Conservation (phyloP, 164 flowering plant genomes). For the Kalanchoe fedtschenkoi region DNA sequence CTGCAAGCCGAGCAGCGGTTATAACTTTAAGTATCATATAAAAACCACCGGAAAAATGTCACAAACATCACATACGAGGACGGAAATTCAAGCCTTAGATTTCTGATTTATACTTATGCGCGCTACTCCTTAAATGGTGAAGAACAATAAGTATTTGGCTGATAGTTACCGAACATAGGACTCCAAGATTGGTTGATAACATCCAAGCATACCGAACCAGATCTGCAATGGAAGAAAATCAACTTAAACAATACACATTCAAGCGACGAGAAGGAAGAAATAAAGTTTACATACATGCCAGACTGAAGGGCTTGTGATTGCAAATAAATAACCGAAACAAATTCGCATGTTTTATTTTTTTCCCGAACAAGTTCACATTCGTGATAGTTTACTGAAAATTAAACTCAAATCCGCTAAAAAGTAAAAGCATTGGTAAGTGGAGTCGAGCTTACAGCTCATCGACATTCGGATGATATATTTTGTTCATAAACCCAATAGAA, state of each 20-base stretch:
- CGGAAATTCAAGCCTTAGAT: background rate
- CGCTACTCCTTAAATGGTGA: background rate
- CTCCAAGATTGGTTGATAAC: conserved; percentile 95
- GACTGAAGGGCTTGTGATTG: background rate
- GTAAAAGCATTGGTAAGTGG: background rate
- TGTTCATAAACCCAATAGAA: conserved; percentile 82
- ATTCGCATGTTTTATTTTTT: background rate
- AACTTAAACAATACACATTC: background rate
- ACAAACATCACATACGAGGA: background rate
- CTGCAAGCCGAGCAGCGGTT: conserved; percentile 12
- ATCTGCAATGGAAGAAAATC: conserved; percentile 35
- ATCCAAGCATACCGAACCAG: conserved; percentile 96
- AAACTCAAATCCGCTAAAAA: background rate
- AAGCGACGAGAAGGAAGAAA: background rate
- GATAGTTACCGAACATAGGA: conserved; percentile 81
- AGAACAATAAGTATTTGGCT: background rate
- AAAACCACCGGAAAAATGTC: background rate
- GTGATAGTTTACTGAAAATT: no score
- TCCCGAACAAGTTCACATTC: background rate
- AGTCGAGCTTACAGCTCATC: conserved; percentile 60
- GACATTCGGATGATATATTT: conserved; percentile 89
- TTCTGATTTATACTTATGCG: no score
- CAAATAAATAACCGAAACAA: background rate
- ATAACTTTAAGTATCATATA: background rate
- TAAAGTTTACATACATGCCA: background rate